Base-by-base conservation (phyloP, 306 rosid species). In the Parietaria judaica region DNA sequence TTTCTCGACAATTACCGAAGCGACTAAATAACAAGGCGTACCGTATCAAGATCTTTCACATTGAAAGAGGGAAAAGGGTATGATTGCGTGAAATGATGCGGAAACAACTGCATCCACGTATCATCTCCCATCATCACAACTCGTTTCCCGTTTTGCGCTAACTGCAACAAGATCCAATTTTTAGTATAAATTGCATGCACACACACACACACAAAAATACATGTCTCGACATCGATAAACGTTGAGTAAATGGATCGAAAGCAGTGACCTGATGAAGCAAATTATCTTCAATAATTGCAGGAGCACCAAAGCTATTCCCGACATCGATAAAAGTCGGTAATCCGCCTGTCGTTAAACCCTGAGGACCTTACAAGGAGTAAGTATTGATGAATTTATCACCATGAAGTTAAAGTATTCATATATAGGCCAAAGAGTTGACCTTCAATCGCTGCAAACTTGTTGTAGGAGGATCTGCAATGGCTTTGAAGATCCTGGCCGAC, bases 71-170 rank as follows among this genome's bases (percentile, higher is more conserved):
- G 96, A 71, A 78, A 88, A 8, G 98, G 94, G 74, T 76, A 84
- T 0, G 96, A 78, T 74, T 77, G 83, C 66, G 61, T 73, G 67
- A 92, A 92, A 86, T 88, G 98, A 69, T 66, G 69, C 54, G 98
- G 98, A 82, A 88, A 88, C 85, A 92, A 70, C 51, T 92, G 98
- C 7, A 79, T 79, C 98, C 98, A 92, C n/a, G 98, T 92, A 73
- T 92, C 98, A 67, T 92, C 96, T 64, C 98, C 98, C 98, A 92
- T 86, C 98, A 92, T 88, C 60, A 86, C 89, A 63, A 86, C 90
- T 68, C 83, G 85, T 77, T 88, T 92, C 77, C 96, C 96, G 61
- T 79, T 92, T 70, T 84, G 84, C 77, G 81, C 89, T 71, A 92
- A 76, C 98, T 92, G 90, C 65, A 70, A 64, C 56, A 13, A 8